Conservation (phyloP, 2,329 filamentous ascomycete species). For the Xylaria sp. region DNA sequence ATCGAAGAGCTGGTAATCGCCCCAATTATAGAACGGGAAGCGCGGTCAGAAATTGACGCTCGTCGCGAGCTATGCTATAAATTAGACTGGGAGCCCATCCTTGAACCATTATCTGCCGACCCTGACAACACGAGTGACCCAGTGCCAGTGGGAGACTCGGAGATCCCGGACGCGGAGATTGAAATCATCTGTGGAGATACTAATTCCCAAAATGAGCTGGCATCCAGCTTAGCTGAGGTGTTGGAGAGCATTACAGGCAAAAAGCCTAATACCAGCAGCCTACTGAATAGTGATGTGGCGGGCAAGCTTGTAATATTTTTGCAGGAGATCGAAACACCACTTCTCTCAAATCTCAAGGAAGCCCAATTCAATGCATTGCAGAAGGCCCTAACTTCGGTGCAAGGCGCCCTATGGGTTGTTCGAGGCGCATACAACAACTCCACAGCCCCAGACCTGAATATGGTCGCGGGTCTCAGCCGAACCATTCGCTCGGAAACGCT, state of each 20-base stretch:
- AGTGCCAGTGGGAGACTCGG: conserved; percentile 25
- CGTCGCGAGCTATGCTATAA: conserved; percentile 59
- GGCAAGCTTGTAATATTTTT: conserved; percentile 56
- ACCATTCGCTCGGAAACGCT: conserved; percentile 50
- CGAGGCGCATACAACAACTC: conserved; percentile 49
- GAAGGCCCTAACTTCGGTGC: conserved; percentile 44
- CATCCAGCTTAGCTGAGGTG: conserved; percentile 49
- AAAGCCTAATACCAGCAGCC: conserved; percentile 46
- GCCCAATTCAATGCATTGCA: conserved; percentile 52
- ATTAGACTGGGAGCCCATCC: conserved; percentile 57
- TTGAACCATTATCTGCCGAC: conserved; percentile 44
- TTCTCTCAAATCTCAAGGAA: conserved; percentile 54
- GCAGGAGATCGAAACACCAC: conserved; percentile 56
- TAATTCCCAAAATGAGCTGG: conserved; percentile 48
- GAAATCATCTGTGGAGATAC: conserved; percentile 54
- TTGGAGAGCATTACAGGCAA: conserved; percentile 50
- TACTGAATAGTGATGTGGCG: conserved; percentile 47
- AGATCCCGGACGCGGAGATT: conserved; percentile 47
- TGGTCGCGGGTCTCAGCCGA: conserved; percentile 49
- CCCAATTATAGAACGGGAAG: conserved; percentile 53
- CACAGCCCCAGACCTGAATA: conserved; percentile 48
- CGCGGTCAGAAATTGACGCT: conserved; percentile 43
- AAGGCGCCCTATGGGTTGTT: conserved; percentile 53
- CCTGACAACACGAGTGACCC: conserved; percentile 31
- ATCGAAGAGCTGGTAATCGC: conserved; percentile 53